Base-by-base conservation (phyloP, 352 stramenopile genomes). In the Globisporangium carolinianum region DNA sequence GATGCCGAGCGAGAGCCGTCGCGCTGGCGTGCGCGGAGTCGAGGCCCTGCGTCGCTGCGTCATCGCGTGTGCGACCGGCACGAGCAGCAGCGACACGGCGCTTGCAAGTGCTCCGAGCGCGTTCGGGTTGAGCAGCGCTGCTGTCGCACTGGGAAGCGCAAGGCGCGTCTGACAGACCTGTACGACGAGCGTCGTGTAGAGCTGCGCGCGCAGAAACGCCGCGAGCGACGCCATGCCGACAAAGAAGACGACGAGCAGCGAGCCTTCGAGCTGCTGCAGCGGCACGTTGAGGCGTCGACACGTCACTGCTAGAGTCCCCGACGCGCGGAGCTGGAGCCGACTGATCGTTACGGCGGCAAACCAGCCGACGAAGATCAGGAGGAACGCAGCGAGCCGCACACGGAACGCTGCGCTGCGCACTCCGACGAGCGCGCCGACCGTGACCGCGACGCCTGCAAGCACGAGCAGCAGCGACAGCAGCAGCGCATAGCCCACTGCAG, bases 171-270 rank as follows among this genome's bases (percentile, higher is more conserved):
- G 80, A 37, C 80, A 93, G 1, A 73, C 68, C 52, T 93, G 83
- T 17, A 84, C 66, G 42, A 87, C 67, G 41, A 89, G 60, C 0
- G 76, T 82, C 10, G 80, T 79, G 66, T 88, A 91, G 14, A 90
- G 63, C 57, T 93, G 83, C 0, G 75, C 81, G 3, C 83, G 79
- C 5, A 91, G 57, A 51, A 90, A 90, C 11, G 79, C 67, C 8
- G 69, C 71, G 57, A 87, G 83, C 12, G 72, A 65, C 15, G 68
- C 73, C 68, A 70, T 53, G 56, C 71, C 73, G 24, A 71, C 58
- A 48, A 77, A 79, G 35, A 72, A 68, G 4, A 69, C 37, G 5
- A 64, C 50, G 53, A 79, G 65, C 47, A 79, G 61, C 36, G 49
- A 17, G 15, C 53, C 61, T 15, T 65, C 47, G 37, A 68, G 51